Conservation (phyloP, 805 yeast genomes). For the Spathaspora sp. region DNA sequence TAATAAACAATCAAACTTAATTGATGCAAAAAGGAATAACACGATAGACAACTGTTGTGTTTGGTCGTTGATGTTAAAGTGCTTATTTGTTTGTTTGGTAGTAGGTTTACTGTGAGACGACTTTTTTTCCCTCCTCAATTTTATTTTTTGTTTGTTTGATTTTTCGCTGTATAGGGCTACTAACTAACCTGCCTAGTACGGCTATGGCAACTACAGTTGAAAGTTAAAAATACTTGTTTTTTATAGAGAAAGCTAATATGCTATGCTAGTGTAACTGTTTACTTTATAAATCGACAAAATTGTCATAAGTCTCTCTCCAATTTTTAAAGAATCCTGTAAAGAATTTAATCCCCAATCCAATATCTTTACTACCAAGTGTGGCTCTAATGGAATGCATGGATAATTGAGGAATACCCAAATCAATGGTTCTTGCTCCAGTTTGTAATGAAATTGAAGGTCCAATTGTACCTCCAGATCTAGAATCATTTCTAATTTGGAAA, state of each 20-base stretch:
- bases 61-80: not conserved
- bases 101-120: not conserved
- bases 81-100: not conserved
- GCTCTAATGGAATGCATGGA: slow-evolving; percentile 88
- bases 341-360: slow-evolving; percentile 69
- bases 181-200: too few species aligned
- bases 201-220: too few species aligned
- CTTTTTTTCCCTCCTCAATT: not conserved
- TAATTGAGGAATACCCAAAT: slow-evolving; percentile 77
- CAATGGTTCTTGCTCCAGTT: slow-evolving; percentile 75
- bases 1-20: not conserved
- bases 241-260: too few species aligned
- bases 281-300: slow-evolving; percentile 41
- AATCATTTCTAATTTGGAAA: slow-evolving; percentile 83
- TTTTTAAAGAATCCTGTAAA: slow-evolving; percentile 64
- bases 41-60: not conserved
- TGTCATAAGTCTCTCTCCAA: slow-evolving; percentile 61
- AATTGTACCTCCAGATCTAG: slow-evolving; percentile 85
- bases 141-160: not conserved
- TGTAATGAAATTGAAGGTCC: slow-evolving; percentile 67
- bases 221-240: too few species aligned
- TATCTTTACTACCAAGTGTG: slow-evolving; percentile 71
- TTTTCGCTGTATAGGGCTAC: not conserved
- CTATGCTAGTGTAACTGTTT: not conserved
- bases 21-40: not conserved